Conservation (phyloP, 345 rosid genomes). For the Aethionema arabicum region DNA sequence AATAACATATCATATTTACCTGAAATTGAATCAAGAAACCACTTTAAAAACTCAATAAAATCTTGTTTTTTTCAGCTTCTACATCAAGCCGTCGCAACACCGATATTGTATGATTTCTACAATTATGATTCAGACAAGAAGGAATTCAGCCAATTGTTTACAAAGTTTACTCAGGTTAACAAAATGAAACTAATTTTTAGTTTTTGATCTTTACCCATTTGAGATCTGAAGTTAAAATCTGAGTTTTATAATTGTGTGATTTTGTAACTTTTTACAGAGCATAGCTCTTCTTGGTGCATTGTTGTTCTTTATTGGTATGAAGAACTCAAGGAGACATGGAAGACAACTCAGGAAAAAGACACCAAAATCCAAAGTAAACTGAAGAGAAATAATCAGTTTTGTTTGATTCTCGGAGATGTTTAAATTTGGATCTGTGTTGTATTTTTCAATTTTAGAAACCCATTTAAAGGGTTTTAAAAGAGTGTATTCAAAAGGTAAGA, state of each 20-base stretch:
- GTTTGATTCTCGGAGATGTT: too few species aligned
- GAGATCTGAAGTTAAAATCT: not conserved
- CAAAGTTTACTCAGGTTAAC: slow-evolving; percentile 64
- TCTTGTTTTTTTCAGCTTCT: slow-evolving; percentile 48
- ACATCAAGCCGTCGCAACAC: slow-evolving; percentile 53
- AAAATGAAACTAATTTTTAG: not conserved
- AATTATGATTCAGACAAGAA: slow-evolving; percentile 56
- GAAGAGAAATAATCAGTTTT: too few species aligned
- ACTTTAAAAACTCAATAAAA: not conserved
- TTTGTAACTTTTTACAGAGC: slow-evolving; percentile 41
- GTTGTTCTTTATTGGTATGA: slow-evolving; percentile 76
- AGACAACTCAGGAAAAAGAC: slow-evolving; percentile 60
- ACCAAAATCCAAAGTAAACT: slow-evolving; percentile 55
- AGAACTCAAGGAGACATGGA: slow-evolving; percentile 63
- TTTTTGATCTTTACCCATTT: not conserved
- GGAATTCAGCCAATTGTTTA: slow-evolving; percentile 51
- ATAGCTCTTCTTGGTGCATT: slow-evolving; percentile 71
- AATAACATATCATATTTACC: not conserved
- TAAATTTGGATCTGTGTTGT: slow-evolving; percentile 22
- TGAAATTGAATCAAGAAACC: not conserved
- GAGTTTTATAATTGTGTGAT: not conserved
- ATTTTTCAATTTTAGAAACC: not conserved
- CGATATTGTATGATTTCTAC: slow-evolving; percentile 69
- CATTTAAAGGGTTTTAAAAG: too few species aligned
- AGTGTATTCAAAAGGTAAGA: too few species aligned